Evolutionary conservation across 2,329 filamentous ascomycete genomes (phyloP).

Genomic region (Hymenoscyphus scutula): DNA sequence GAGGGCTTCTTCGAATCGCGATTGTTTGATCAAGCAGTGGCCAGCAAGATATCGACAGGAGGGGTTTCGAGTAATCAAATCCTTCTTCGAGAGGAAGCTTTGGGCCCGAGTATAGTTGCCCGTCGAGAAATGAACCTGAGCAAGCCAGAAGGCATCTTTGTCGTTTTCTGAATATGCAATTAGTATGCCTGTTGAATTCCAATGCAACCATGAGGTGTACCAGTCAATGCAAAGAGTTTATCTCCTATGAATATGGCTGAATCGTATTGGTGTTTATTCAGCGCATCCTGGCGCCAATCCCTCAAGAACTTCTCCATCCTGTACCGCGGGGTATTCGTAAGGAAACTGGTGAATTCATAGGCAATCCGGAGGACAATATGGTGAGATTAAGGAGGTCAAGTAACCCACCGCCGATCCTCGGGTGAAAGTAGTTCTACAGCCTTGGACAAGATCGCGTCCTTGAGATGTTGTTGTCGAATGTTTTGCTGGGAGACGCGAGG

Average conservation of each 20-base stretch:
- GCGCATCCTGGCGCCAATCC: slow-evolving; percentile 90
- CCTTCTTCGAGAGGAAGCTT: slow-evolving; percentile 78
- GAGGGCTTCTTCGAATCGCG: slow-evolving; percentile 85
- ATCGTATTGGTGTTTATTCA: slow-evolving; percentile 95
- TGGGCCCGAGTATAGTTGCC: slow-evolving; percentile 93
- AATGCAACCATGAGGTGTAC: slow-evolving; percentile 49
- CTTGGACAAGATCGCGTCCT: slow-evolving; percentile 10
- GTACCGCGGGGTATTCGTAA: slow-evolving; percentile 12
- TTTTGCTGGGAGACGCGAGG: slow-evolving; percentile 23
- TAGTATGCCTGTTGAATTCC: not conserved
- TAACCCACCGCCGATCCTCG: not conserved
- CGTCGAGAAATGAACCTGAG: slow-evolving; percentile 95
- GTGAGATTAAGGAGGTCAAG: slow-evolving; percentile 7
- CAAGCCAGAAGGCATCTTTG: slow-evolving; percentile 93
- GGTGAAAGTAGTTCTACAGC: not conserved
- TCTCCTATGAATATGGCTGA: slow-evolving; percentile 96
- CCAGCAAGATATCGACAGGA: slow-evolving; percentile 91
- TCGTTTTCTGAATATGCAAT: slow-evolving; percentile 68
- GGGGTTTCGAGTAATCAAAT: slow-evolving; percentile 76
- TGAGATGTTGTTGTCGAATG: slow-evolving; percentile 11
- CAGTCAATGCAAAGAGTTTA: slow-evolving; percentile 91
- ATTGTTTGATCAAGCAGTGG: slow-evolving; percentile 92
- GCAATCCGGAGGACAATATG: not conserved
- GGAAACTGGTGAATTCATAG: slow-evolving; percentile 9
- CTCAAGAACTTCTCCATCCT: slow-evolving; percentile 89